Evolutionary conservation across 2,329 filamentous ascomycete genomes (phyloP).

Genomic region (Teratosphaeria nubilosa): DNA sequence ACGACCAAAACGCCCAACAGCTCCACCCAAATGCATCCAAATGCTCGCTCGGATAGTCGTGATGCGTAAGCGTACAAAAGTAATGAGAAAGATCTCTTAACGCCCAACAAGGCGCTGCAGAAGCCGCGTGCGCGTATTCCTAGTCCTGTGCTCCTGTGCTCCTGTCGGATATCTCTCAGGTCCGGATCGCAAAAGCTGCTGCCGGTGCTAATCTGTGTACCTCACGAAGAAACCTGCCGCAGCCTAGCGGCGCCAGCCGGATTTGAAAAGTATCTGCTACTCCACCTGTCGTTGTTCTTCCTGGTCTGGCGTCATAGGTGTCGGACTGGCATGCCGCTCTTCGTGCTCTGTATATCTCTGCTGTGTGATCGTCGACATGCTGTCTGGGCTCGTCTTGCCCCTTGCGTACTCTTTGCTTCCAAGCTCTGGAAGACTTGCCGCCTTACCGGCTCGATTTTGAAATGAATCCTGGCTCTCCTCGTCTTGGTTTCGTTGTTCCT

Average conservation of each 20-base stretch:
- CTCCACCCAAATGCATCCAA: not conserved
- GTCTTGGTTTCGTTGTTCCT: slow-evolving; percentile 8
- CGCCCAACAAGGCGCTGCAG: not conserved
- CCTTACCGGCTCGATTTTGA: not conserved
- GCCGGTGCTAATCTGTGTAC: not conserved
- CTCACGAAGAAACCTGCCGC: not conserved
- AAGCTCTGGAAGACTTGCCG: slow-evolving; percentile 3
- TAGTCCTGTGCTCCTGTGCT: not conserved
- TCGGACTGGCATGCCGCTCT: not conserved
- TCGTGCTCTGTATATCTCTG: not conserved
- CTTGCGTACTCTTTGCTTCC: slow-evolving; percentile 2
- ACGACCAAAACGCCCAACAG: not conserved
- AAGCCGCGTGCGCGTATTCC: not conserved
- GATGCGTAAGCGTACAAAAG: not conserved
- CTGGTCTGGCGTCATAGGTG: not conserved
- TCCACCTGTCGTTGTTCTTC: not conserved
- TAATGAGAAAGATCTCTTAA: not conserved
- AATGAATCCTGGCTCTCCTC: not conserved
- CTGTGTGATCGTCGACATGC: not conserved
- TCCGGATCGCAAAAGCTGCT: not conserved
- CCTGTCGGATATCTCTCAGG: not conserved
- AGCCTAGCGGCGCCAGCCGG: not conserved
- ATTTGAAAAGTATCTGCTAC: not conserved
- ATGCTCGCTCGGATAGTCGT: not conserved
- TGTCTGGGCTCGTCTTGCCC: not conserved